phyloP scores from a whole-genome alignment of 2,329 filamentous ascomycete genomes.

The Fusarium sacchari region DNA sequence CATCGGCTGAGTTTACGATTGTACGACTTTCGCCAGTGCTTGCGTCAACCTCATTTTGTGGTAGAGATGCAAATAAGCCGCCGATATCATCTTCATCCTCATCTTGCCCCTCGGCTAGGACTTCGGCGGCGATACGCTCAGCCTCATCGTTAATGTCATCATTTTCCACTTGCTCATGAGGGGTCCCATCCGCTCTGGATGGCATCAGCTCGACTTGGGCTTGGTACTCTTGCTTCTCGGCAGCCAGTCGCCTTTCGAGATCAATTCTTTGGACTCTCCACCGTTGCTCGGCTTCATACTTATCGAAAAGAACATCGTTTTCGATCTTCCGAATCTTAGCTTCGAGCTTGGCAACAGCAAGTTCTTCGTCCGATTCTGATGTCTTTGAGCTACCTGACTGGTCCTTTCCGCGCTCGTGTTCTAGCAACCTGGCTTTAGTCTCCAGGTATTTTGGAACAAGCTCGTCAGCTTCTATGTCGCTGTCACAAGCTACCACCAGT shows the following conservation, averaged over 20 bases:
- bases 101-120: constrained; percentile 62
- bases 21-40: constrained; percentile 67
- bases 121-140: constrained; percentile 66
- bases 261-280: constrained; percentile 70
- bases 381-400: constrained; percentile 32
- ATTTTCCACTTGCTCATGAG: constrained; percentile 49
- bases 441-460: constrained; percentile 81
- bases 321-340: constrained; percentile 82
- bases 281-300: constrained; percentile 68
- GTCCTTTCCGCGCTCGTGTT: constrained; percentile 58
- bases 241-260: constrained; percentile 70
- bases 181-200: constrained; percentile 37
- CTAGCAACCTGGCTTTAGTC: constrained; percentile 75
- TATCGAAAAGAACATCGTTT: constrained; percentile 80
- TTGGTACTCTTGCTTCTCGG: constrained; percentile 53
- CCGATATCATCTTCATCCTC: constrained; percentile 62
- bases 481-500: constrained; percentile 64
- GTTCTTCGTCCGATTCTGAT: constrained; percentile 44
- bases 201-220: constrained; percentile 34
- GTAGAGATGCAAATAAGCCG: constrained; percentile 67
- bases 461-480: constrained; percentile 79
- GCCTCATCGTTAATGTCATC: constrained; percentile 65
- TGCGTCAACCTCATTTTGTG: constrained; percentile 68
- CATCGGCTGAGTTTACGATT: constrained; percentile 62
- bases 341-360: constrained; percentile 71